phyloP scores from a whole-genome alignment of 148 eudicot species.

The Cornus kousa region DNA sequence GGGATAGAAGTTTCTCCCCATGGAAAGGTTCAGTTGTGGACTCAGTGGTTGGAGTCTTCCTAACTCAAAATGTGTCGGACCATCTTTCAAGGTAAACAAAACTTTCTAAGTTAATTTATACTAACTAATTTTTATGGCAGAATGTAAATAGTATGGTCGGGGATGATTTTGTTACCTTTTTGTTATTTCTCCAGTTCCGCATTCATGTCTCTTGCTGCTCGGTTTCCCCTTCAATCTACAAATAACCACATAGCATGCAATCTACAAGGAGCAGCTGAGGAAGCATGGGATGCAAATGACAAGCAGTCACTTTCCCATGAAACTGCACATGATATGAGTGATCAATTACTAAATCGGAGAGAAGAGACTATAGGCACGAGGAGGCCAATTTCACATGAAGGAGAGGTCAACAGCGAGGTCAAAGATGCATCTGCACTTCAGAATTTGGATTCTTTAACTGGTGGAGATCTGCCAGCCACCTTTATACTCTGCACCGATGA shows the following conservation, averaged over 20 bases:
- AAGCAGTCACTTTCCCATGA: not conserved
- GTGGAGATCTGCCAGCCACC: not conserved
- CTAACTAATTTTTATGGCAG: not conserved
- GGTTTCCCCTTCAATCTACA: slow-evolving; percentile 21
- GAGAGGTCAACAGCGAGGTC: not conserved
- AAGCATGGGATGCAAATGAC: not conserved
- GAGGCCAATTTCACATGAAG: too few relatives aligned
- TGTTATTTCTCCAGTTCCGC: slow-evolving; percentile 25
- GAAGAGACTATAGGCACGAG: too few relatives aligned
- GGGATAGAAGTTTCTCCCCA: slow-evolving; percentile 36
- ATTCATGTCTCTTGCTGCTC: slow-evolving; percentile 32
- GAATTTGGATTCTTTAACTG: not conserved
- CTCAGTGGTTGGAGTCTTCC: slow-evolving; percentile 44
- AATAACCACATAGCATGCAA: not conserved
- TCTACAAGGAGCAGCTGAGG: too few relatives aligned
- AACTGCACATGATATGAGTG: not conserved
- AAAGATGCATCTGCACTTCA: not conserved
- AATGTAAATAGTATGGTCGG: not conserved
- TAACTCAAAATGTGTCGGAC: slow-evolving; percentile 48
- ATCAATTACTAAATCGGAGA: too few relatives aligned
- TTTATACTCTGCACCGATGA: not conserved
- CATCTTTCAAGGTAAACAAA: slow-evolving; percentile 27
- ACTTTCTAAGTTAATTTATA: not conserved
- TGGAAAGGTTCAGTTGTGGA: slow-evolving; percentile 58
- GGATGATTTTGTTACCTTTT: not conserved